Evolutionary conservation across 2,329 filamentous ascomycete genomes (phyloP).

Genomic region (Epichloe sibirici): DNA sequence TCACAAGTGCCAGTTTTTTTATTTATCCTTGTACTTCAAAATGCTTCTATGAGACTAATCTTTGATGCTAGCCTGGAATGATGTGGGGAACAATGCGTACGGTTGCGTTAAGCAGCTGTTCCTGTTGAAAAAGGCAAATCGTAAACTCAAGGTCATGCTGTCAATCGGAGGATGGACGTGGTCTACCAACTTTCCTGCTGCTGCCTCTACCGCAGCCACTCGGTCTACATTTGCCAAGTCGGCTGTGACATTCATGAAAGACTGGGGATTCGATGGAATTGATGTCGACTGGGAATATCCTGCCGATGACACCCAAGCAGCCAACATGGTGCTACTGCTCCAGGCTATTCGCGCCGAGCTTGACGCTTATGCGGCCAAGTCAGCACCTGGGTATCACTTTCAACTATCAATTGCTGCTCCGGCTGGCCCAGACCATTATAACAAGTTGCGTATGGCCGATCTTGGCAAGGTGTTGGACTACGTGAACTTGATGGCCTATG

Average conservation of each 20-base stretch:
- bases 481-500: slow-evolving; percentile 64
- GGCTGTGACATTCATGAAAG: slow-evolving; percentile 57
- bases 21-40: background rate
- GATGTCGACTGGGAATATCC: slow-evolving; percentile 31
- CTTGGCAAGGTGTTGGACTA: slow-evolving; percentile 41
- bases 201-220: slow-evolving; percentile 48
- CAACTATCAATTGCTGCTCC: slow-evolving; percentile 41
- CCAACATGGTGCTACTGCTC: slow-evolving; percentile 33
- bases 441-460: slow-evolving; percentile 31
- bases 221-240: slow-evolving; percentile 56
- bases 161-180: slow-evolving; percentile 83
- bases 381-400: slow-evolving; percentile 37
- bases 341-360: slow-evolving; percentile 32
- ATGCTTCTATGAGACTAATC: background rate
- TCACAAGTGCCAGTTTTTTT: no score
- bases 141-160: slow-evolving; percentile 65
- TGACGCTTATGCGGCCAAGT: slow-evolving; percentile 32
- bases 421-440: slow-evolving; percentile 37
- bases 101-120: slow-evolving; percentile 73
- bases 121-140: slow-evolving; percentile 63
- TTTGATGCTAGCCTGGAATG: slow-evolving; percentile 38
- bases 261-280: slow-evolving; percentile 51
- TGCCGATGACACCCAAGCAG: slow-evolving; percentile 24
- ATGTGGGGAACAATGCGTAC: slow-evolving; percentile 59
- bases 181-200: slow-evolving; percentile 59